Conservation (phyloP, 2,329 filamentous ascomycete genomes). For the Neonectria magnoliae region DNA sequence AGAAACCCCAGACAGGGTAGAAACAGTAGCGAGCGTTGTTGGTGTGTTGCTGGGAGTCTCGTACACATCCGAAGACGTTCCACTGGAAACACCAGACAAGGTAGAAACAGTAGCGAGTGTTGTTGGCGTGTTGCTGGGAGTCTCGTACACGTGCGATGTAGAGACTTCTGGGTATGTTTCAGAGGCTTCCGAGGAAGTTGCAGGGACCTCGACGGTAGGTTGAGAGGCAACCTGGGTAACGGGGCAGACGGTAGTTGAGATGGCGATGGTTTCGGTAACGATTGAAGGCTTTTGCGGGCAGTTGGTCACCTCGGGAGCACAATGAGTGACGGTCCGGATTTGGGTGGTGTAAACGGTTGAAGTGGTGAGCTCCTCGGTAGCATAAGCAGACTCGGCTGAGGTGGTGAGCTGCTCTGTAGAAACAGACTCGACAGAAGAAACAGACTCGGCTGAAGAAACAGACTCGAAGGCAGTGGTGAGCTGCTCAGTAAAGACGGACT, state of each 20-base stretch:
- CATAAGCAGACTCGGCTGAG: neutral
- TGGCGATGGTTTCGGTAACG: constrained; percentile 33
- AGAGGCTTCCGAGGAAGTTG: neutral
- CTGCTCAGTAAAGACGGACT: neutral
- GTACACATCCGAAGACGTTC: constrained; percentile 4
- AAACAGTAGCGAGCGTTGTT: too few species aligned
- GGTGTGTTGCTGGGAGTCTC: neutral
- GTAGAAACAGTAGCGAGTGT: too few species aligned
- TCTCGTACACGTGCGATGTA: constrained; percentile 3
- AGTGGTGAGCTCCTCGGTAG: constrained; percentile 28
- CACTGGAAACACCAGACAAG: too few species aligned
- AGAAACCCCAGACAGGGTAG: too few species aligned
- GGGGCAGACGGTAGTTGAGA: constrained; percentile 38
- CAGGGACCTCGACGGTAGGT: constrained; percentile 6
- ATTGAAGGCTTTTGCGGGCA: constrained; percentile 22
- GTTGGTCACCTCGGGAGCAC: constrained; percentile 32
- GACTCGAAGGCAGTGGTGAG: neutral
- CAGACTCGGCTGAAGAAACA: neutral
- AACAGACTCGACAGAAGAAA: neutral
- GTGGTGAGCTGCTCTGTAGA: constrained; percentile 20
- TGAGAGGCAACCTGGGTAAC: constrained; percentile 28
- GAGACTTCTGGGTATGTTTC: neutral
- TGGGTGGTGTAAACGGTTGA: constrained; percentile 38
- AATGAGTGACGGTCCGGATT: constrained; percentile 36
- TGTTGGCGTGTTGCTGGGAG: neutral